Conservation (phyloP, 148 eudicot species). For the Camellia granthamiana region DNA sequence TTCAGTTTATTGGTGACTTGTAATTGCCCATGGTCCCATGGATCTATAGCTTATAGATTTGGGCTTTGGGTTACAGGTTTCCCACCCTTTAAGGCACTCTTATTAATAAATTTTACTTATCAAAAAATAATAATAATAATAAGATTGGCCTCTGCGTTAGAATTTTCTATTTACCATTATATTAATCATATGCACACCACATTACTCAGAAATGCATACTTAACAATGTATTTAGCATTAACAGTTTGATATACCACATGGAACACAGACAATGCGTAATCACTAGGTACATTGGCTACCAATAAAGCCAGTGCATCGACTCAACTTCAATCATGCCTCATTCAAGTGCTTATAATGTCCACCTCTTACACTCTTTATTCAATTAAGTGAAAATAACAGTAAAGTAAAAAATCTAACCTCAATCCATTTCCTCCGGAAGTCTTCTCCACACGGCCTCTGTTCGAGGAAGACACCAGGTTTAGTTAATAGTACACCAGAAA, state of each 20-base stretch:
- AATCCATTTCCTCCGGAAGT: conserved; percentile 88
- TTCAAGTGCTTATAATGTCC: not conserved
- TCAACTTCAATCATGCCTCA: not conserved
- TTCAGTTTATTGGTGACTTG: no score
- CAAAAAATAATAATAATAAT: no score
- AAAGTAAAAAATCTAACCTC: conserved; percentile 56
- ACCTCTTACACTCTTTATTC: not conserved
- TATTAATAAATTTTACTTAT: no score
- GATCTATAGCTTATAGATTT: no score
- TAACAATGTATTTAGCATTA: not conserved
- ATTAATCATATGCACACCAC: not conserved
- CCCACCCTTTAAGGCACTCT: no score
- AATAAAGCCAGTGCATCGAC: not conserved
- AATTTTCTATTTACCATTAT: not conserved
- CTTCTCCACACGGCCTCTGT: conserved; percentile 84
- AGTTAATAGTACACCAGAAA: conserved; percentile 70
- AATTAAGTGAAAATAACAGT: not conserved
- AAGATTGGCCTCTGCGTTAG: not conserved
- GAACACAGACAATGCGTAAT: not conserved
- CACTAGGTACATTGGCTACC: not conserved
- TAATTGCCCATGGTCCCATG: no score
- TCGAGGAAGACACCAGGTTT: conserved; percentile 79
- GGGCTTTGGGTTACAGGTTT: no score
- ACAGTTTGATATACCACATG: not conserved
- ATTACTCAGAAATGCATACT: not conserved